These are phyloP conservation scores for Leucoagaricus sp. DNA, from an alignment of 1,284 basidiomycete genomes.

Conservation along the genomic window DNA sequence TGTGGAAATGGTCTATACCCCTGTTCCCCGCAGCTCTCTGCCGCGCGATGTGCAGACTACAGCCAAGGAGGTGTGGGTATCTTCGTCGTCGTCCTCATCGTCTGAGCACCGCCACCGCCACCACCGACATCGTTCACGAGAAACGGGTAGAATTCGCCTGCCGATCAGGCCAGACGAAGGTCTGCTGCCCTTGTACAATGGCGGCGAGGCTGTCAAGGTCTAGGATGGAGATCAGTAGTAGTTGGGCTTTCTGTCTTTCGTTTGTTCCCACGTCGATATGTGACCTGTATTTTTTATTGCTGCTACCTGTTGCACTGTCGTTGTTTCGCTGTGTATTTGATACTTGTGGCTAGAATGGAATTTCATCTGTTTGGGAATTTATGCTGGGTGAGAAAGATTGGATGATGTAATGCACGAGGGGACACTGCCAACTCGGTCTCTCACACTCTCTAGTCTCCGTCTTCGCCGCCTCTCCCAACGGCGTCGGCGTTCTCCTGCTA, in stretches of 20 bases:
- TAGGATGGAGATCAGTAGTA: neutral
- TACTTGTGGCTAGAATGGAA: neutral
- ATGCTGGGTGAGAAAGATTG: constrained; percentile 3
- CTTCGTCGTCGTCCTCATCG: constrained; percentile 19
- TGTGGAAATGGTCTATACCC: constrained; percentile 63
- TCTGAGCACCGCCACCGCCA: constrained; percentile 31
- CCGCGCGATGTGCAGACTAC: constrained; percentile 52
- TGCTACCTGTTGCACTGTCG: neutral
- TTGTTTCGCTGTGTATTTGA: neutral
- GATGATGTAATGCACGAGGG: constrained; percentile 23
- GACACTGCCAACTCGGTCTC: neutral
- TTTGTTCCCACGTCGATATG: constrained; percentile 1
- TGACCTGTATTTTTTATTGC: constrained; percentile 4
- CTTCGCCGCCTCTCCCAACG: constrained; percentile 18
- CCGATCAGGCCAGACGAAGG: constrained; percentile 46
- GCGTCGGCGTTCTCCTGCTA: neutral
- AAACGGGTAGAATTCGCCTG: constrained; percentile 44
- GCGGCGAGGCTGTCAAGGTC: constrained; percentile 6
- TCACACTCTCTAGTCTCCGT: neutral
- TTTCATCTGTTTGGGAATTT: too few species aligned
- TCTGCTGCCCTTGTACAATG: constrained; percentile 37
- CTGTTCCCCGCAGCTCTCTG: constrained; percentile 57
- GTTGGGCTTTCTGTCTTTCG: neutral
- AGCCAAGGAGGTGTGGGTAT: constrained; percentile 70
- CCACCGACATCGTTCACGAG: constrained; percentile 29